phyloP scores from a whole-genome alignment of 2,329 filamentous ascomycete genomes.

The Alternaria rosae region DNA sequence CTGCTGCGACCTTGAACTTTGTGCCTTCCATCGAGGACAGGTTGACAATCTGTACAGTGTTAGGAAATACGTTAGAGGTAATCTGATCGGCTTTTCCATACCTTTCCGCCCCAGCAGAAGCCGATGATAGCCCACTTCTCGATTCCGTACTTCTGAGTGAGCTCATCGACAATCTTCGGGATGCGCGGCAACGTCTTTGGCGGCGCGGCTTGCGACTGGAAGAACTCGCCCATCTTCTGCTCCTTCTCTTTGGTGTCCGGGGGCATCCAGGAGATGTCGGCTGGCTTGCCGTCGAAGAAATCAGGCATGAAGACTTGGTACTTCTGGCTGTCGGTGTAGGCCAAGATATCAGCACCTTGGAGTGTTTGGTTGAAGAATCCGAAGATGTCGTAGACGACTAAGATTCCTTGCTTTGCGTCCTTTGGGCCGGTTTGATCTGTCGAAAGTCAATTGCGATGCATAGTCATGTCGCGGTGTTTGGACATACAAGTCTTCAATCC shows the following conservation, averaged over 20 bases:
- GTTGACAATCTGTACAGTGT: conserved; percentile 60
- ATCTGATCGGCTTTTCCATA: conserved; percentile 38
- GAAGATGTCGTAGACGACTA: conserved; percentile 69
- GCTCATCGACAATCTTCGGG: conserved; percentile 62
- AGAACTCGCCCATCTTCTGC: conserved; percentile 66
- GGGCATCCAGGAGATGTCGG: conserved; percentile 67
- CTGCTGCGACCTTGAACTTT: conserved; percentile 64
- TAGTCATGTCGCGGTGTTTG: neutral
- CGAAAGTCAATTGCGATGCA: neutral
- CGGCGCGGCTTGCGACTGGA: conserved; percentile 64
- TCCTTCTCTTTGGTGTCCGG: conserved; percentile 67
- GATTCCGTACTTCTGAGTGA: conserved; percentile 59
- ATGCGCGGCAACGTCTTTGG: conserved; percentile 64
- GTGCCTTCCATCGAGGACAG: conserved; percentile 60
- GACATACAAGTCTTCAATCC: conserved; percentile 67
- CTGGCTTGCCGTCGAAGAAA: conserved; percentile 82
- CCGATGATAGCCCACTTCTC: conserved; percentile 67
- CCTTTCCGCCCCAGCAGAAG: conserved; percentile 66
- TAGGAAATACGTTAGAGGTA: neutral
- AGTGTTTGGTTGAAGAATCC: conserved; percentile 69
- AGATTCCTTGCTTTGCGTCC: conserved; percentile 63
- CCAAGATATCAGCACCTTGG: conserved; percentile 70
- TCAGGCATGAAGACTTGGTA: conserved; percentile 93
- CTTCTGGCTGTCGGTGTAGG: conserved; percentile 65
- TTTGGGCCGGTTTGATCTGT: conserved; percentile 64